Evolutionary conservation across 1,139 yeast species (phyloP).

Genomic region (Sugiyamaella neomexicana): DNA sequence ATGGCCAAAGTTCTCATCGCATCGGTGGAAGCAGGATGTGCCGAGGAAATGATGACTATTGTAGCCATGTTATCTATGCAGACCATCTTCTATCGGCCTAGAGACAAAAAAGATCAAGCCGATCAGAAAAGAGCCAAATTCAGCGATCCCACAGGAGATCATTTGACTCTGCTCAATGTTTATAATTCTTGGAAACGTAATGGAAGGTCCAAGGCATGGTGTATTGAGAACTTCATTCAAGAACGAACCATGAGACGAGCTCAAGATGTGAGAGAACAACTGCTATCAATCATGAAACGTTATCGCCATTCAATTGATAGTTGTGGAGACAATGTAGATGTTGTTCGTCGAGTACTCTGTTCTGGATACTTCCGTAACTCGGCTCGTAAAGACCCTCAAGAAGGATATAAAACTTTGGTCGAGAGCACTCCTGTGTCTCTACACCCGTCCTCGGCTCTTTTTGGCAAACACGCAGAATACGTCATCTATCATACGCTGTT

Average conservation of each 20-base stretch:
- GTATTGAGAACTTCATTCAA: conserved; percentile 77
- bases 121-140: conserved; percentile 76
- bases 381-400: conserved; percentile 76
- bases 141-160: conserved; percentile 82
- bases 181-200: conserved; percentile 73
- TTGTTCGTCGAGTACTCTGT: conserved; percentile 70
- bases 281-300: conserved; percentile 60
- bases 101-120: conserved; percentile 72
- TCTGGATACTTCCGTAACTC: conserved; percentile 86
- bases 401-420: conserved; percentile 72
- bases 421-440: conserved; percentile 78
- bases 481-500: conserved; percentile 83
- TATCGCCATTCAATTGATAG: conserved; percentile 53
- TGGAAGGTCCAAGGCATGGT: conserved; percentile 69
- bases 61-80: conserved; percentile 93
- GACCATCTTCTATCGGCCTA: conserved; percentile 80
- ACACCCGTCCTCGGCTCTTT: conserved; percentile 86
- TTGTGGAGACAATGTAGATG: conserved; percentile 57
- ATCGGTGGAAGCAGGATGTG: conserved; percentile 72
- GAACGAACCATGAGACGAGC: conserved; percentile 78
- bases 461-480: conserved; percentile 71
- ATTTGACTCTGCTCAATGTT: conserved; percentile 77
- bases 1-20: conserved; percentile 77
- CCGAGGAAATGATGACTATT: conserved; percentile 79
- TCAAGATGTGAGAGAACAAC: conserved; percentile 73